phyloP scores from a whole-genome alignment of 1,284 basidiomycete species.

The Apiotrichum domesticum region DNA sequence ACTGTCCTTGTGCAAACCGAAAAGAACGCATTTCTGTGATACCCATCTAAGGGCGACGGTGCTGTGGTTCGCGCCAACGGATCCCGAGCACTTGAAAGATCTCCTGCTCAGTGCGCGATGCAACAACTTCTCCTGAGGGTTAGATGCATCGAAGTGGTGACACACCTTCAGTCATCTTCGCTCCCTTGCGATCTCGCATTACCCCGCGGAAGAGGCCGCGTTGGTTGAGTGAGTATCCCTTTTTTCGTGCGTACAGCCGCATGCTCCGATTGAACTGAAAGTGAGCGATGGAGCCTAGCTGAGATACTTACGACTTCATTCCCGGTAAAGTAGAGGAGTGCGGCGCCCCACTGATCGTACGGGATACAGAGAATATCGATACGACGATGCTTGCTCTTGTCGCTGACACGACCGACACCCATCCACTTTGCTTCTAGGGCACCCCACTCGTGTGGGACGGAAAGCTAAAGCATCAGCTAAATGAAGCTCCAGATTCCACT shows the following conservation, averaged over 20 bases:
- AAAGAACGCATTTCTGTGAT: no score
- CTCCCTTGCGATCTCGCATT: conserved; percentile 60
- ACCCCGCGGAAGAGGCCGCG: conserved; percentile 67
- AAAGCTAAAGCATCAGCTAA: background rate
- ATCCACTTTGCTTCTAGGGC: conserved; percentile 70
- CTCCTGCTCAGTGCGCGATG: conserved; percentile 74
- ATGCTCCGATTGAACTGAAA: conserved; percentile 80
- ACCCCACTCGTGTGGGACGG: conserved; percentile 56
- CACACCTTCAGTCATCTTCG: conserved; percentile 62
- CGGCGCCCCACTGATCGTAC: conserved; percentile 69
- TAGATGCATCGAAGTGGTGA: background rate
- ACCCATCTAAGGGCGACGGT: conserved; percentile 8
- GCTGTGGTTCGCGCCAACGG: conserved; percentile 28
- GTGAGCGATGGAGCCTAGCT: no score
- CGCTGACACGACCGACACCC: conserved; percentile 59
- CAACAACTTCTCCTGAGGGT: conserved; percentile 61
- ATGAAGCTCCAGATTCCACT: conserved; percentile 8
- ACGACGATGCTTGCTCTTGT: conserved; percentile 54
- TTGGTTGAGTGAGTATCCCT: conserved; percentile 82
- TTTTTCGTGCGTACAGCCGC: conserved; percentile 70
- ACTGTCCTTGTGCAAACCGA: no score
- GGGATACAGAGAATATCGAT: conserved; percentile 76
- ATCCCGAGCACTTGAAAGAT: conserved; percentile 66
- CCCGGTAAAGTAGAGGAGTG: conserved; percentile 78
- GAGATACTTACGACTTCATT: conserved; percentile 65